A percentile compares a stretch with the other conserved stretches of the same genome.
Conservation (phyloP, 2,329 filamentous ascomycete species). For the Alternaria sp. region DNA sequence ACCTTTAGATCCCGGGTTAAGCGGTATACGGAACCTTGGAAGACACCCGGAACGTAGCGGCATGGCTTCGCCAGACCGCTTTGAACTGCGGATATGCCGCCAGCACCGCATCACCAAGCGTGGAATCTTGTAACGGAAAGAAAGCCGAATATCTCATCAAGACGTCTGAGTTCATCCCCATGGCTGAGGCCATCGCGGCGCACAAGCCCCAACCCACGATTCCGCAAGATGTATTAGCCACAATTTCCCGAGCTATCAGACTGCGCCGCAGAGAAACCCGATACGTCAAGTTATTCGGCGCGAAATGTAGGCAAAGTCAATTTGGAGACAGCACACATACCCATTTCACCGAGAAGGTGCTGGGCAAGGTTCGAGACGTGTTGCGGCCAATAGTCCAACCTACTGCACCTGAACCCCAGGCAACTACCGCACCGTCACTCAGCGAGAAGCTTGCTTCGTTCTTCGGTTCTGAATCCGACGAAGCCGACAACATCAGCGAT, state of each 20-base stretch:
- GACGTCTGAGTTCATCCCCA: neutral
- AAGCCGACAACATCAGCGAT: neutral
- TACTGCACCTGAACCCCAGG: neutral
- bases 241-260: neutral
- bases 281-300: neutral
- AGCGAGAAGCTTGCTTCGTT: neutral
- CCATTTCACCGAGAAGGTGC: neutral
- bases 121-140: neutral
- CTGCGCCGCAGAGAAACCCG: neutral
- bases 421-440: neutral
- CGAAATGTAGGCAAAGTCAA: accelerated
- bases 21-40: neutral
- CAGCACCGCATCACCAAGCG: neutral
- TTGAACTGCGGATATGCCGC: neutral
- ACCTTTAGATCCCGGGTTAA: neutral
- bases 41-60: neutral
- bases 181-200: neutral
- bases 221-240: neutral
- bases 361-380: neutral
- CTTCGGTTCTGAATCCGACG: neutral
- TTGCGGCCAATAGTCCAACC: neutral
- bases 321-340: neutral
- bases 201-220: neutral
- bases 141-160: neutral
- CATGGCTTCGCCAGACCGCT: neutral